These are phyloP conservation scores for Lasiosphaeria miniovina DNA, from an alignment of 495 filamentous ascomycete genomes.

Conservation along the genomic window DNA sequence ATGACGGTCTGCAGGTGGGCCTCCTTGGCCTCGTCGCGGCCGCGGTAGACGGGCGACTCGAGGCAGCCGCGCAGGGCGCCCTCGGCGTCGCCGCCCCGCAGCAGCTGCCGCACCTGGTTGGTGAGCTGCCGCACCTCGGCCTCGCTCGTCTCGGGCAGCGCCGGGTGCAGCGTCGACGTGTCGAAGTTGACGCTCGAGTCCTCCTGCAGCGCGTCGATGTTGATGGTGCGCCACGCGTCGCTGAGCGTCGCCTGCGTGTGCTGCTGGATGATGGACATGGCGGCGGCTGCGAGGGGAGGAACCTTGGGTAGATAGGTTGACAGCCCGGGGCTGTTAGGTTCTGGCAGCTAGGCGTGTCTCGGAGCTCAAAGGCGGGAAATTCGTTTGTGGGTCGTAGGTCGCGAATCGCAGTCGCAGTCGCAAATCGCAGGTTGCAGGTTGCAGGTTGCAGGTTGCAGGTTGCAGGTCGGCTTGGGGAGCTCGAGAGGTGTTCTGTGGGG, in stretches of 20 bases:
- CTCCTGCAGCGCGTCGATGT: slow-evolving; percentile 86
- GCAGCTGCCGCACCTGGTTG: slow-evolving; percentile 76
- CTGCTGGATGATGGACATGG: slow-evolving; percentile 59
- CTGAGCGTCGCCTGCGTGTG: slow-evolving; percentile 47
- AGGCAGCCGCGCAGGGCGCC: slow-evolving; percentile 76
- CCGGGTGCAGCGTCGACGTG: slow-evolving; percentile 69
- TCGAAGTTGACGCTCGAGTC: slow-evolving; percentile 87
- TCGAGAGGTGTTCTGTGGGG: too few relatives aligned
- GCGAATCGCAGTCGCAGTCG: too few relatives aligned
- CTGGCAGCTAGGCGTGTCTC: too few relatives aligned
- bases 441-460: too few relatives aligned
- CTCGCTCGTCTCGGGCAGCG: slow-evolving; percentile 63
- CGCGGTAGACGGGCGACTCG: slow-evolving; percentile 59
- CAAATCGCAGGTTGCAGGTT: too few relatives aligned
- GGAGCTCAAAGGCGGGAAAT: too few relatives aligned
- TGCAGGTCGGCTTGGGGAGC: too few relatives aligned
- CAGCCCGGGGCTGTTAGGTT: too few relatives aligned
- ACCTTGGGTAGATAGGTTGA: not conserved
- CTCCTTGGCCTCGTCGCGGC: slow-evolving; percentile 76
- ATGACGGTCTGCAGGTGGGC: slow-evolving; percentile 75
- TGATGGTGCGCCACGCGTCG: slow-evolving; percentile 84
- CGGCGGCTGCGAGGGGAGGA: not conserved
- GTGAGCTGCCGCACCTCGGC: slow-evolving; percentile 70
- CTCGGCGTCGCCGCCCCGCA: slow-evolving; percentile 79
- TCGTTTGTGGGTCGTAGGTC: too few relatives aligned